phyloP scores from a whole-genome alignment of 2,329 filamentous ascomycete genomes.

The Xylariaceae sp. region DNA sequence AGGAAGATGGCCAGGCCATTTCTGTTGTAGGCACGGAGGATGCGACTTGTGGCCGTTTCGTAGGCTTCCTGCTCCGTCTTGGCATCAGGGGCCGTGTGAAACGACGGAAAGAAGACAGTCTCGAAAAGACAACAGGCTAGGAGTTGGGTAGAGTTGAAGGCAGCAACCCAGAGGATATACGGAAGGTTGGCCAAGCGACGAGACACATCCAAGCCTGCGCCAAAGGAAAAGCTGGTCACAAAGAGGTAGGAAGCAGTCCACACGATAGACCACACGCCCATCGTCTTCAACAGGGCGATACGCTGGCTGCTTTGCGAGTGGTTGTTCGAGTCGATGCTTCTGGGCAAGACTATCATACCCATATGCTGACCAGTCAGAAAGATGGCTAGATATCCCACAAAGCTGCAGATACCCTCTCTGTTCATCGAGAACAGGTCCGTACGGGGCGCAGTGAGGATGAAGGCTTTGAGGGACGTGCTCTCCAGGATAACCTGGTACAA shows the following conservation, averaged over 20 bases:
- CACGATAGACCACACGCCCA: constrained; percentile 60
- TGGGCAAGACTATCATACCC: constrained; percentile 74
- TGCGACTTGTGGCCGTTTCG: constrained; percentile 67
- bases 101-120: constrained; percentile 68
- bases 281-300: constrained; percentile 56
- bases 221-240: constrained; percentile 64
- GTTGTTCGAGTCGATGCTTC: constrained; percentile 37
- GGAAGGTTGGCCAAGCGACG: constrained; percentile 88
- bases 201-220: constrained; percentile 73
- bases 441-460: constrained; percentile 77
- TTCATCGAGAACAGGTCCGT: constrained; percentile 81
- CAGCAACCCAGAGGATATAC: constrained; percentile 88
- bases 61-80: constrained; percentile 61
- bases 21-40: constrained; percentile 81
- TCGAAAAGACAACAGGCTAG: constrained; percentile 76
- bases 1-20: constrained; percentile 86
- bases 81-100: constrained; percentile 55
- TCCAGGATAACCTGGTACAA: constrained; percentile 74
- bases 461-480: constrained; percentile 73
- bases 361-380: constrained; percentile 85
- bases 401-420: constrained; percentile 92
- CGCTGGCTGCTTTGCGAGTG: constrained; percentile 44
- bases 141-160: constrained; percentile 84
- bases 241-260: constrained; percentile 71
- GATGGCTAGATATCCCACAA: constrained; percentile 88